Evolutionary conservation across 1,284 basidiomycete genomes (phyloP).

Genomic region (Rugosomyces carneus): DNA sequence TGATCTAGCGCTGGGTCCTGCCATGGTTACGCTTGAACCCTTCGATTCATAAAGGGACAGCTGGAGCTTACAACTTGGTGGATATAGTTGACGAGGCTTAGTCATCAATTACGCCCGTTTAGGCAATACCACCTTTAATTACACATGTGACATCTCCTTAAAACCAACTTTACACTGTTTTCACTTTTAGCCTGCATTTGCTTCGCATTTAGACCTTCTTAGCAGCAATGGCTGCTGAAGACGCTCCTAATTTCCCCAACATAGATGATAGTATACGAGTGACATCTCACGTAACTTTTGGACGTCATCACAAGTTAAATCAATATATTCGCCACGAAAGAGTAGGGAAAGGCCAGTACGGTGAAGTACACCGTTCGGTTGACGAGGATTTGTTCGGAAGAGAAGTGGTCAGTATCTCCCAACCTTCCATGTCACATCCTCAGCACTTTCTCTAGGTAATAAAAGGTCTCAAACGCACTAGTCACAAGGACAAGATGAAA

Average conservation of each 20-base stretch:
- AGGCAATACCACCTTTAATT: background rate
- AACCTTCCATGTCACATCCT: background rate
- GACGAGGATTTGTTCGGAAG: slow-evolving; percentile 18
- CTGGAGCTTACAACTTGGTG: background rate
- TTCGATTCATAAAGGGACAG: background rate
- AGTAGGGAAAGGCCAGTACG: slow-evolving; percentile 32
- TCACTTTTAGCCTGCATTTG: background rate
- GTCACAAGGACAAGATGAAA: slow-evolving; percentile 32
- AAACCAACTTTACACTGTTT: background rate
- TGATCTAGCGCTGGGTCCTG: background rate
- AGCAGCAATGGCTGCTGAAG: slow-evolving; percentile 1
- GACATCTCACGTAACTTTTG: slow-evolving; percentile 14
- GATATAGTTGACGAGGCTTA: too few species aligned
- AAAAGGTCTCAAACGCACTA: slow-evolving; percentile 30
- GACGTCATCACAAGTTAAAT: slow-evolving; percentile 33
- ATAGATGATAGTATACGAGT: slow-evolving; percentile 10
- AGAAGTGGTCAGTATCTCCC: slow-evolving; percentile 24
- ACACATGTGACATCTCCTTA: background rate
- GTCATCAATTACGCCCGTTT: background rate
- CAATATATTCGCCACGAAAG: slow-evolving; percentile 27
- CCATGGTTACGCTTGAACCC: background rate
- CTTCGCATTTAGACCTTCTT: background rate
- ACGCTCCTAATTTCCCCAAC: background rate
- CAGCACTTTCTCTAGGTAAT: slow-evolving; percentile 24
- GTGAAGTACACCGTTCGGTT: slow-evolving; percentile 29